Evolutionary conservation across 1,284 basidiomycete genomes (phyloP).

Genomic region (Limonomyces culmigenus): DNA sequence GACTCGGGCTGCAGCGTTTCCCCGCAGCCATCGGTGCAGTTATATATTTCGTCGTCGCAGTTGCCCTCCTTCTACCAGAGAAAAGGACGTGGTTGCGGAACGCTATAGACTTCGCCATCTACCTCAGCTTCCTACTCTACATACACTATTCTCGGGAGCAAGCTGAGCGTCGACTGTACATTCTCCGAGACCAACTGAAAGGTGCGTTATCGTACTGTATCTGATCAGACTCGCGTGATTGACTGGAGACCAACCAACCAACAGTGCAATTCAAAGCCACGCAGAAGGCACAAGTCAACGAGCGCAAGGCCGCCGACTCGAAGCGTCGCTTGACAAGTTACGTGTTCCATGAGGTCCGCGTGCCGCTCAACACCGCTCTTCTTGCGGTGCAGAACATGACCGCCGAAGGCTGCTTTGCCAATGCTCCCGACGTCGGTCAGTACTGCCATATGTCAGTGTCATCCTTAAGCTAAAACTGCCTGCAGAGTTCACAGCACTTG

Average conservation of each 20-base stretch:
- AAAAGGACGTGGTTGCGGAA: background rate
- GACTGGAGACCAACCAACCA: no score
- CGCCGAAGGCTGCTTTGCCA: slow-evolving; percentile 44
- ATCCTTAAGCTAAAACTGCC: no score
- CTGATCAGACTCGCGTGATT: no score
- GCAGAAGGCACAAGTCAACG: slow-evolving; percentile 74
- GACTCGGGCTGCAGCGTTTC: slow-evolving; percentile 1
- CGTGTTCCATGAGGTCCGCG: slow-evolving; percentile 74
- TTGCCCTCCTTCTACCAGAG: background rate
- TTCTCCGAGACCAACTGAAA: slow-evolving; percentile 20
- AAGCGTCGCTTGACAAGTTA: slow-evolving; percentile 72
- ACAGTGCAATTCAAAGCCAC: slow-evolving; percentile 66
- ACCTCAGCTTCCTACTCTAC: slow-evolving; percentile 41
- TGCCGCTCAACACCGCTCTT: slow-evolving; percentile 80
- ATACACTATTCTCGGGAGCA: slow-evolving; percentile 35
- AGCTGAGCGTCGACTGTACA: slow-evolving; percentile 42
- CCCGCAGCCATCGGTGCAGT: background rate
- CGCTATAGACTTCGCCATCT: slow-evolving; percentile 44
- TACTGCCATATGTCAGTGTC: no score
- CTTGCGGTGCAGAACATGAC: slow-evolving; percentile 85
- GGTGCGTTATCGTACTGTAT: no score
- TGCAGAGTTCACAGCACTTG: slow-evolving; percentile 67
- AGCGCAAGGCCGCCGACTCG: slow-evolving; percentile 63
- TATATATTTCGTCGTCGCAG: background rate
- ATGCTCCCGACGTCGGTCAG: no score